phyloP scores from a whole-genome alignment of 1,139 yeast genomes.

The Yarrowia galli region DNA sequence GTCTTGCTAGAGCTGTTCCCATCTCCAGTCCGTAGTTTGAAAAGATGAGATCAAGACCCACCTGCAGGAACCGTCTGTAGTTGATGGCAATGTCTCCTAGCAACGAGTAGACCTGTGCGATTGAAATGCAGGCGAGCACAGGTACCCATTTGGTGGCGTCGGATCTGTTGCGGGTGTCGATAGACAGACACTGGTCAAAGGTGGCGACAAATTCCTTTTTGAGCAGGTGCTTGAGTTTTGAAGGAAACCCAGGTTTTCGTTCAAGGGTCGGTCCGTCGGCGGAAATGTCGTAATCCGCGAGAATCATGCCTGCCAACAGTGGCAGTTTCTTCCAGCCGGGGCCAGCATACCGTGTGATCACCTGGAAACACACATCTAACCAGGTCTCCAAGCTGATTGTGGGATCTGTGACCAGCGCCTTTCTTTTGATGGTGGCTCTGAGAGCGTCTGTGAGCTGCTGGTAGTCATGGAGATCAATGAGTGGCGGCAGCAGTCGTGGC shows the following conservation, averaged over 20 bases:
- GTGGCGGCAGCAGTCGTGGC: constrained; percentile 24
- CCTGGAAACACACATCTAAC: constrained; percentile 12
- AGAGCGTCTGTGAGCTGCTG: constrained; percentile 34
- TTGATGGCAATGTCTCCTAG: constrained; percentile 14
- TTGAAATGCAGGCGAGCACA: constrained; percentile 31
- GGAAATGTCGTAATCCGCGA: constrained; percentile 21
- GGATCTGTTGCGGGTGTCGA: constrained; percentile 16
- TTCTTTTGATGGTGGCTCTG: constrained; percentile 35
- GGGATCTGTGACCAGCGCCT: constrained; percentile 37
- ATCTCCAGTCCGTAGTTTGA: constrained; percentile 24
- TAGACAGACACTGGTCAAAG: constrained; percentile 22
- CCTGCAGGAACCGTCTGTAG: constrained; percentile 31
- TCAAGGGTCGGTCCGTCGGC: constrained; percentile 28
- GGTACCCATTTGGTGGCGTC: constrained; percentile 34
- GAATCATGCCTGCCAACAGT: constrained; percentile 13
- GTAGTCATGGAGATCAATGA: constrained; percentile 19
- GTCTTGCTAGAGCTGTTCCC: constrained; percentile 15
- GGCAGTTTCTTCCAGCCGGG: constrained; percentile 33
- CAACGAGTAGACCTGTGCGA: constrained; percentile 31
- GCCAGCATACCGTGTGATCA: neutral
- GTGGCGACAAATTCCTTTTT: constrained; percentile 27
- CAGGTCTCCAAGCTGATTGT: constrained; percentile 26
- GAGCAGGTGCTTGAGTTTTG: constrained; percentile 4
- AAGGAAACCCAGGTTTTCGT: constrained; percentile 1
- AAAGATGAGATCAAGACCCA: constrained; percentile 21